Evolutionary conservation across 176 grass and related monocot species (phyloP), one percentile per base, ranked within the genome.

Genomic region (Zizania latifolia): DNA sequence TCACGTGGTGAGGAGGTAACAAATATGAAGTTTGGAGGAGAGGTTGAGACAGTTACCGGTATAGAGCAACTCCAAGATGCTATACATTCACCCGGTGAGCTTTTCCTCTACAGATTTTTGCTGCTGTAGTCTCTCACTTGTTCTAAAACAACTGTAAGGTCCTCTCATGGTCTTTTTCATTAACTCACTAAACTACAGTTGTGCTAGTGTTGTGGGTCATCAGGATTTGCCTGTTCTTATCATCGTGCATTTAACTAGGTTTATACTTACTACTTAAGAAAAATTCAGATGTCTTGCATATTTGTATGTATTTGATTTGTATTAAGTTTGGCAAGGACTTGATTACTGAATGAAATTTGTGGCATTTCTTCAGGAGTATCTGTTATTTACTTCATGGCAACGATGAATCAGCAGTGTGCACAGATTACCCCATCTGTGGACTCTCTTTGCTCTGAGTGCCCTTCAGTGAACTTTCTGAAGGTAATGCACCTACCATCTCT

Each of bases 381-480:
- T 31, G 81, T 89, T 71, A 43, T 85, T 78, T 92, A 88, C 56
- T 97, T 92, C 71, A 88, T 86, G 87, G 27, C 57, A 23, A 34
- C 59, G 81, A 65, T 14, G 41, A 90, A 90, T 79, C 45, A 46
- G 19, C 81, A 83, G 46, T 97, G 93, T 35, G 29, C 22, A 44
- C 79, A 86, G 29, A 78, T 90, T 4, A 71, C 68, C 2, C 71
- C 85, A 16, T 86, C 60, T 13, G 55, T 97, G 55, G 85, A 97
- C 36, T 73, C 79, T 22, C 83, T 97, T 13, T 92, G 89, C 48
- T 75, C 62, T 0, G 68, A 74, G 51, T 88, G 81, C 70, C 87
- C 90, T 68, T 81, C 82, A 19, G 70, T 84, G 66, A 90, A 88
- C 67, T 92, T 92, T 80, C 67, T 97, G n/a, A 97, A 88, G 87